These are phyloP conservation scores for Trichoderma breve DNA, from an alignment of 2,329 filamentous ascomycete species.

Conservation along the genomic window DNA sequence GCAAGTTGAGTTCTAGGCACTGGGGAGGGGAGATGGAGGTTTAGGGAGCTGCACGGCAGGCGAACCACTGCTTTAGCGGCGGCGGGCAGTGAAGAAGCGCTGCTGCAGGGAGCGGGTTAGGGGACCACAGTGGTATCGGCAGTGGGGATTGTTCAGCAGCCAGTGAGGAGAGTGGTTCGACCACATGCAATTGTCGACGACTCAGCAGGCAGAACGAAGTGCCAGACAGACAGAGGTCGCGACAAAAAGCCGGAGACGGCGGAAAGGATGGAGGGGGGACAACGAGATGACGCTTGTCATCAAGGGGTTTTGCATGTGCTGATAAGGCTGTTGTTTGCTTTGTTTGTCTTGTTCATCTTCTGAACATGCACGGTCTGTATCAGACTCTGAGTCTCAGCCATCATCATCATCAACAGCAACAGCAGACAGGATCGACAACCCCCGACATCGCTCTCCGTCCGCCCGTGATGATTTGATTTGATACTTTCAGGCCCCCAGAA, in stretches of 20 bases:
- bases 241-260: background rate
- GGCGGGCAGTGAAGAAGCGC: background rate
- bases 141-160: background rate
- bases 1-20: background rate
- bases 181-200: constrained; percentile 9
- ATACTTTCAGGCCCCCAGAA: background rate
- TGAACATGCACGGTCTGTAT: background rate
- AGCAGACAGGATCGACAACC: background rate
- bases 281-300: constrained; percentile 11
- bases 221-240: background rate
- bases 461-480: background rate
- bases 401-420: background rate
- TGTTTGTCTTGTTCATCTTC: background rate
- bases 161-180: background rate
- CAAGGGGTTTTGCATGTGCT: background rate
- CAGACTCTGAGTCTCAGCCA: background rate
- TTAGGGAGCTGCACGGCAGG: background rate
- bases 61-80: constrained; percentile 10
- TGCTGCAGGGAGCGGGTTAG: constrained; percentile 4
- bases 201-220: background rate
- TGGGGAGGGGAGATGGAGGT: background rate
- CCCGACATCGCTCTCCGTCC: constrained; percentile 1
- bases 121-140: constrained; percentile 9
- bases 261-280: background rate
- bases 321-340: background rate